Base-by-base conservation (phyloP, 2,329 filamentous ascomycete genomes). In the Uncinocarpus reesii region DNA sequence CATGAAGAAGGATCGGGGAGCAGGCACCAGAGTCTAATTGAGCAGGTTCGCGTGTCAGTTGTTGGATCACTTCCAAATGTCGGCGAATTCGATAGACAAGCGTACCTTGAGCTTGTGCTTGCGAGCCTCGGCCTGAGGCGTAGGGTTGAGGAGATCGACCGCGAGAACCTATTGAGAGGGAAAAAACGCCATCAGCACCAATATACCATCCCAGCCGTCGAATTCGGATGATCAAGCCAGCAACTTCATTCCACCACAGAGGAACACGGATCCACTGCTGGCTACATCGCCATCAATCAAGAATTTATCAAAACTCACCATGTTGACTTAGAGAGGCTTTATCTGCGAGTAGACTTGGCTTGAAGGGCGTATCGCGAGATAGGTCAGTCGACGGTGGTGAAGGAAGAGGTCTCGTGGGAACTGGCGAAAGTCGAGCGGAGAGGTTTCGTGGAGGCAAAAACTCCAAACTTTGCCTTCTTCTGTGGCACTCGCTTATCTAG, bases 21-120 rank as follows among this genome's bases (percentile, higher is more conserved):
- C 84, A 66, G 92, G 92, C 71, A 98, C 92, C 66, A 98, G 86
- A 62, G 80, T 88, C 88, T 93, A 61, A 55, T 42, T 42, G 16
- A 7, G 47, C n/a, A 42, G 32, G 36, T 31, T 41, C 37, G 15
- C 31, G n/a, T 24, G 42, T 47, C 43, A 45, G 29, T 36, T 38
- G 26, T 11, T 18, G n/a, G 11, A 11, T 44, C 47, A 24, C n/a
- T 11, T 11, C 20, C 16, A 20, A 37, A 28, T 10, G 23, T 24
- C 20, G 20, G 38, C n/a, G 38, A 36, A 10, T 31, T 34, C 16
- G 34, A 28, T 20, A 42, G 26, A 42, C 76, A 62, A 41, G 45
- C 37, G 36, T 87, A 95, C 88, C 88, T 98, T 98, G 74, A 98
- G 87, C 87, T 98, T 98, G 86, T 98, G 92, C 86, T 96, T 96